Conservation (phyloP, 2,329 filamentous ascomycete species). For the Chlorencoelia australis region DNA sequence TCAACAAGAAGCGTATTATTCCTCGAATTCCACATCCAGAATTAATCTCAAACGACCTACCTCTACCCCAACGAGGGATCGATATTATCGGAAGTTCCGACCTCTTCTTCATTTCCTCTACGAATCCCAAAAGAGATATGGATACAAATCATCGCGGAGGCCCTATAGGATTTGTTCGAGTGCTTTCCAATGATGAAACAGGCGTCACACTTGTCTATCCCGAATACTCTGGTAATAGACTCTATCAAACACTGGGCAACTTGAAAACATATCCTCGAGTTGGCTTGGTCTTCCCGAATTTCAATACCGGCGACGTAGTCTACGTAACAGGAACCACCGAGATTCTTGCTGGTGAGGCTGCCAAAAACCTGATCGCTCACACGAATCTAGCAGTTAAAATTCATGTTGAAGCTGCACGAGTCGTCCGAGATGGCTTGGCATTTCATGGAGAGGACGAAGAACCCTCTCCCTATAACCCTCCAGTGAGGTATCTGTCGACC, state of each 20-base stretch:
- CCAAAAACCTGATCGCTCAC: conserved; percentile 51
- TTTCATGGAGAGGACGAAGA: conserved; percentile 53
- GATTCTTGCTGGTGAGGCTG: conserved; percentile 54
- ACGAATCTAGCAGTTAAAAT: conserved; percentile 66
- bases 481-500: conserved; percentile 50
- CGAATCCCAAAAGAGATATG: conserved; percentile 54
- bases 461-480: conserved; percentile 70
- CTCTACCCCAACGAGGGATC: conserved; percentile 20
- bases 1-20: conserved; percentile 61
- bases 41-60: conserved; percentile 36
- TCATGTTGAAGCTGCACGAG: conserved; percentile 47
- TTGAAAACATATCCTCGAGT: conserved; percentile 54
- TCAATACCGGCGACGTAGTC: conserved; percentile 59
- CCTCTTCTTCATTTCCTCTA: conserved; percentile 68
- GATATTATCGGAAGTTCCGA: conserved; percentile 55
- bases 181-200: conserved; percentile 45
- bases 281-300: conserved; percentile 66
- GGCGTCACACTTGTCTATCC: conserved; percentile 54
- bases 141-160: conserved; percentile 79
- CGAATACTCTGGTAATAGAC: conserved; percentile 71
- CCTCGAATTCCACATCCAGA: conserved; percentile 43
- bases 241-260: conserved; percentile 80
- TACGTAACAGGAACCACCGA: conserved; percentile 60
- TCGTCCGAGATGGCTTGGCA: conserved; percentile 54
- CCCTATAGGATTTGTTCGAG: conserved; percentile 60